Evolutionary conservation across 2,329 filamentous ascomycete species (phyloP).

Genomic region (Aschersonia sp.): DNA sequence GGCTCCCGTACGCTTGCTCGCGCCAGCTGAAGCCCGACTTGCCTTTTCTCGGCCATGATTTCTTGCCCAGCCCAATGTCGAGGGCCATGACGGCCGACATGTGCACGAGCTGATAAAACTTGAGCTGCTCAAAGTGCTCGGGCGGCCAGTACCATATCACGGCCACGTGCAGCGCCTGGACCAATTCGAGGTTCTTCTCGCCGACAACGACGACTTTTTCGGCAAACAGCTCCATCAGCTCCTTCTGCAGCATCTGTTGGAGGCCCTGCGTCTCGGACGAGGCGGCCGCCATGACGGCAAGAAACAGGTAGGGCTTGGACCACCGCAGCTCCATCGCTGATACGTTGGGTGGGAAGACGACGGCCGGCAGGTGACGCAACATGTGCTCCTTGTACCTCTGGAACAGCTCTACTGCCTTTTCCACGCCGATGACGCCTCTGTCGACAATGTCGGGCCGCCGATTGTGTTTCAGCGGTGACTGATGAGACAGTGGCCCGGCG

Average conservation of each 20-base stretch:
- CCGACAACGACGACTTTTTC: conserved; percentile 61
- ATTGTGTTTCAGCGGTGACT: background rate
- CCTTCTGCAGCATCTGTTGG: conserved; percentile 49
- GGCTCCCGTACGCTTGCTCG: conserved; percentile 25
- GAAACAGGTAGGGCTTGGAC: conserved; percentile 50
- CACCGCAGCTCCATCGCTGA: conserved; percentile 40
- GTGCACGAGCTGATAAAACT: conserved; percentile 80
- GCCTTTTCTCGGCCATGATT: conserved; percentile 8
- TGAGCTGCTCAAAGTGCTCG: conserved; percentile 70
- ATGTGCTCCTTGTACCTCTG: conserved; percentile 44
- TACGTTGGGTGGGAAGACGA: conserved; percentile 40
- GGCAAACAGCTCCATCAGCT: conserved; percentile 59
- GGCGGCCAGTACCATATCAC: conserved; percentile 81
- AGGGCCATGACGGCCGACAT: conserved; percentile 70
- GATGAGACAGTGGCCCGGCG: background rate
- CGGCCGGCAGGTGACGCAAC: conserved; percentile 44
- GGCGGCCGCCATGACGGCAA: conserved; percentile 54
- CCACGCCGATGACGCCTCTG: conserved; percentile 40
- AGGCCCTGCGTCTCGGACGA: conserved; percentile 39
- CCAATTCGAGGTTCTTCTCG: conserved; percentile 69
- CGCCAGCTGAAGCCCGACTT: conserved; percentile 17
- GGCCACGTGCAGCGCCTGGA: conserved; percentile 62
- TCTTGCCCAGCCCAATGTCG: conserved; percentile 59
- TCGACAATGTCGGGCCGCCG: conserved; percentile 35
- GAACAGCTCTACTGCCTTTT: conserved; percentile 40